Base-by-base conservation (phyloP, 352 stramenopile genomes). In the Pythium folliculosum region DNA sequence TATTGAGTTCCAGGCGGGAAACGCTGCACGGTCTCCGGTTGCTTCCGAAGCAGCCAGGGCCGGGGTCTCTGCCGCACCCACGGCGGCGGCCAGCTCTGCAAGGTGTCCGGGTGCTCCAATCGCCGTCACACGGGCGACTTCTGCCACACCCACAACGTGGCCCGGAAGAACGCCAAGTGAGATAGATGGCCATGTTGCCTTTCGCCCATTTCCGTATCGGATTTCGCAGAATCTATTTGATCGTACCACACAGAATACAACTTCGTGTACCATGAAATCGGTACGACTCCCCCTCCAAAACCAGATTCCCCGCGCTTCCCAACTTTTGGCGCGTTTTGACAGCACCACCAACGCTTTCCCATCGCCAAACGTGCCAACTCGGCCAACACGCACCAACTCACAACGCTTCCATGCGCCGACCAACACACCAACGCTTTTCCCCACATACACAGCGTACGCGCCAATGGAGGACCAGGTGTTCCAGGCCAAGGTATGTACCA, bases 41-140 rank as follows among this genome's bases (percentile, higher is more conserved):
- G 88, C 63, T 62, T 68, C 37, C 92, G 91, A 62, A 91, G 81
- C 70, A 88, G 76, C 27, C 84, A 93, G 69, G 76, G 78, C 65
- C 78, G 82, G 63, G 84, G 84, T 55, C 67, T 85, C 25, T 96
- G 88, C 48, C 82, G 86, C 60, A 70, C 70, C 0, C 88, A 96
- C 73, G 77, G 76, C 17, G 75, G 76, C 10, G 72, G 64, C 37
- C 77, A 73, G 40, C 63, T 71, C 2, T 75, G 69, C 67, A 81
- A 80, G 48, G 53, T 49, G 6, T 45, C 60, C 14, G 48, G 70
- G 7, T 86, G 78, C 53, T 27, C 51, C 16, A 77, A 77, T 32
- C 63, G 43, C 21, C 62, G 75, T 25, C 65, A 78, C 48, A 66
- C 61, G 8, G 70, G 47, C 21, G 75, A 70, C 13, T 71, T 65